A percentile compares a stretch with the other conserved stretches of the same genome.
Evolutionary conservation across 768 basidiomycete species (phyloP).

Genomic region (Mycena vulgaris): DNA sequence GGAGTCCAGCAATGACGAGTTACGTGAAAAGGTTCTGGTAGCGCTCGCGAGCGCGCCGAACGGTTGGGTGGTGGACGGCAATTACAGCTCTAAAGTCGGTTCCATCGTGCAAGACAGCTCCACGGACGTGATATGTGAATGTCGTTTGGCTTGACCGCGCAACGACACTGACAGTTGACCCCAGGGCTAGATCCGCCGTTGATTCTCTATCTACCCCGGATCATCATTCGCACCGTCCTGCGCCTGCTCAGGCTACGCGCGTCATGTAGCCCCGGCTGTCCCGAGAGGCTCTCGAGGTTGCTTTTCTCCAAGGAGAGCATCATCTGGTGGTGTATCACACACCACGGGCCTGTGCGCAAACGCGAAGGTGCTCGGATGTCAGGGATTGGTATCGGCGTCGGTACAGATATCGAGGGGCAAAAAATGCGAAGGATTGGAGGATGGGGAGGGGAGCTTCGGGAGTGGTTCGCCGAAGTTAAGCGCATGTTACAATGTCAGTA

Average conservation of each 20-base stretch:
- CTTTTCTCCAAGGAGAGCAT: conserved; percentile 68
- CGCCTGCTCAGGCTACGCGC: conserved; percentile 55
- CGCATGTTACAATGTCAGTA: conserved; percentile 42
- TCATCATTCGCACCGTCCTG: conserved; percentile 67
- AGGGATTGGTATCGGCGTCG: conserved; percentile 49
- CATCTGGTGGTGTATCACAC: conserved; percentile 63
- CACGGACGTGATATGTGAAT: conserved; percentile 68
- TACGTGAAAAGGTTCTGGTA: conserved; percentile 43
- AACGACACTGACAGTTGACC: no score
- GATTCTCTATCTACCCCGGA: conserved; percentile 70
- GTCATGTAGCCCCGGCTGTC: conserved; percentile 66
- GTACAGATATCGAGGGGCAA: conserved; percentile 44
- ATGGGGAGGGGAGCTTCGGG: conserved; percentile 59
- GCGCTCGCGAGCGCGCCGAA: conserved; percentile 46
- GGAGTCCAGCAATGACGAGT: conserved; percentile 39
- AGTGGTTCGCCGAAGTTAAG: conserved; percentile 58
- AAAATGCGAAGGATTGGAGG: conserved; percentile 68
- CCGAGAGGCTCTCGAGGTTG: conserved; percentile 55
- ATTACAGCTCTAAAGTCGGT: conserved; percentile 51
- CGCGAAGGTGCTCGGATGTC: conserved; percentile 48
- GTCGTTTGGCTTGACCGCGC: no score
- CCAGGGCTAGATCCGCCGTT: conserved; percentile 82
- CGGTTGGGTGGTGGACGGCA: conserved; percentile 73
- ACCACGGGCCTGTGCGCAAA: conserved; percentile 53
- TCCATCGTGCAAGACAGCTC: conserved; percentile 53